Evolutionary conservation across 768 basidiomycete species (phyloP), one percentile per base, ranked within the genome.

Genomic region (Tephrocybe sp.): DNA sequence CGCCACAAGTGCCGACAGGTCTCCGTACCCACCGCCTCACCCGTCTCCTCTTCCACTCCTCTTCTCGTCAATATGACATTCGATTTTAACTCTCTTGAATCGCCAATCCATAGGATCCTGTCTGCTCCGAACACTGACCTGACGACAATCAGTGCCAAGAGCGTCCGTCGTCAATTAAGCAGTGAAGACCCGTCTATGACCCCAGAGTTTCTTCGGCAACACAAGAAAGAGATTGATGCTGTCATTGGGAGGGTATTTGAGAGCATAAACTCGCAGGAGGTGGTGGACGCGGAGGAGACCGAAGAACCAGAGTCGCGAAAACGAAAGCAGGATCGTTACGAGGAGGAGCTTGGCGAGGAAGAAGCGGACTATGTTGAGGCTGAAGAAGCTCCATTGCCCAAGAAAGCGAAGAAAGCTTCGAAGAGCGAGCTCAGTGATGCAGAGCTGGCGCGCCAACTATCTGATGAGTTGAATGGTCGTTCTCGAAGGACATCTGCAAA

Each of bases 61-160:
- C 40, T 49, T 32, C 44, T 52, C 55, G 51, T 40, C 50, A 32
- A 57, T 9, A 86, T 86, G 84, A 61, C 62, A 53, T 73, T 80
- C 61, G 76, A 85, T 62, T 71, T 83, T 41, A 60, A 65, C 53
- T 68, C 75, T 51, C 76, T 90, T 57, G 79, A 84, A 66, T 75
- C 78, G 11, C 76, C 72, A 53, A 86, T 93, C 63, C 76, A 75
- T 57, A 71, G 75, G 52, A 90, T 93, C 65, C 81, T 93, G 45
- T 76, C 81, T 25, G 85, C 86, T 17, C 91, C 91, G 3, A 85
- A 82, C 41, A 86, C 81, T 41, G 88, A 93, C 75, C 77, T 93
- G 61, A 55, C 74, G 40, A 88, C 86, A 40, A 90, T 93, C 68
- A 89, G 85, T 65, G 93, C 93, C 40, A 96, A 92, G 72, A 85